Conservation (phyloP, 1,284 basidiomycete genomes). For the Boletus mariae region DNA sequence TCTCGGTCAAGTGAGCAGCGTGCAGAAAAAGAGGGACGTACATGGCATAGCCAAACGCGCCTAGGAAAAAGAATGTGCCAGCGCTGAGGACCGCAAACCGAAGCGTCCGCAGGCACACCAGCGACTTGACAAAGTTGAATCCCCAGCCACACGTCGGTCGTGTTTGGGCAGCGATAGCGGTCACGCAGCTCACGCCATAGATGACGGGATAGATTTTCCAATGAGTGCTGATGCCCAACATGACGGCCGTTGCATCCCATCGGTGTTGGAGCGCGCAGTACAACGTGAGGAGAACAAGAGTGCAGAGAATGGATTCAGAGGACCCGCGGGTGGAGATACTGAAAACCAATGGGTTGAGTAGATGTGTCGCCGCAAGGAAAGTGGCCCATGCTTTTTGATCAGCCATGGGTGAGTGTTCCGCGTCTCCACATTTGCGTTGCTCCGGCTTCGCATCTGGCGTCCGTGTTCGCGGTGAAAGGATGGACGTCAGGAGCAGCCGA, state of each 20-base stretch:
- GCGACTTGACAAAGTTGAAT: slow-evolving; percentile 35
- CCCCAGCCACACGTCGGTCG: slow-evolving; percentile 16
- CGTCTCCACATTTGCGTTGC: slow-evolving; percentile 13
- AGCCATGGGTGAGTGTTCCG: background rate
- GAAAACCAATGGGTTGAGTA: slow-evolving; percentile 92
- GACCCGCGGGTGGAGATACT: slow-evolving; percentile 96
- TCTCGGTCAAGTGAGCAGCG: background rate
- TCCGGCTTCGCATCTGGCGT: slow-evolving; percentile 7
- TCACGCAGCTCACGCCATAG: slow-evolving; percentile 78
- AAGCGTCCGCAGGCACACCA: slow-evolving; percentile 57
- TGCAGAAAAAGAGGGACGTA: slow-evolving; percentile 40
- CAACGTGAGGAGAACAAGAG: slow-evolving; percentile 78
- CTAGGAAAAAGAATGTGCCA: slow-evolving; percentile 66
- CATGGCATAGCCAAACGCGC: slow-evolving; percentile 71
- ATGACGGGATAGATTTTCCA: slow-evolving; percentile 97
- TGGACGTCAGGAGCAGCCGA: slow-evolving; percentile 52
- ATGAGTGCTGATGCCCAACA: slow-evolving; percentile 79
- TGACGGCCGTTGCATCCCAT: slow-evolving; percentile 63
- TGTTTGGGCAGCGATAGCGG: slow-evolving; percentile 49
- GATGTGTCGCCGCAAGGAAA: slow-evolving; percentile 60
- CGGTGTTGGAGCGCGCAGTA: slow-evolving; percentile 49
- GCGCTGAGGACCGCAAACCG: slow-evolving; percentile 70
- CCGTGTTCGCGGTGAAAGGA: slow-evolving; percentile 28
- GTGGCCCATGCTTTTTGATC: slow-evolving; percentile 37
- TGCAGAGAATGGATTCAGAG: slow-evolving; percentile 84